These are phyloP conservation scores for Tuber calosporum DNA, from an alignment of 495 filamentous ascomycete genomes.

Conservation along the genomic window DNA sequence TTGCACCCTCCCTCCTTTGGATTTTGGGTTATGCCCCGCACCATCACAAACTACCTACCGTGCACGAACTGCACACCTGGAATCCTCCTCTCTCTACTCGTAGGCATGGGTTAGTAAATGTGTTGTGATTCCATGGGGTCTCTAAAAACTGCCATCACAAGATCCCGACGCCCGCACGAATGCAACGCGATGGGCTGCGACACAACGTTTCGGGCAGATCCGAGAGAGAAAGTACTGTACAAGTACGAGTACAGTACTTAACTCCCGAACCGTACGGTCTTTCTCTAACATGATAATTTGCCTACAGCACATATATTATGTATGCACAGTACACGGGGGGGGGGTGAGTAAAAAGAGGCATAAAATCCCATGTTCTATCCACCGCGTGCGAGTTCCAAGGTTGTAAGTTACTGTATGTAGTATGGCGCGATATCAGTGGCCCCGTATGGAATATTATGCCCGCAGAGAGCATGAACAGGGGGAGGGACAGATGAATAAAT, in stretches of 20 bases:
- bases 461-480: neutral
- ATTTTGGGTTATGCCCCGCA: neutral
- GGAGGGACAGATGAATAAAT: neutral
- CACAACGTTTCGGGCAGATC: neutral
- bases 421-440: neutral
- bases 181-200: neutral
- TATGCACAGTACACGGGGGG: neutral
- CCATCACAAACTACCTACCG: neutral
- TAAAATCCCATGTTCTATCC: neutral
- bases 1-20: neutral
- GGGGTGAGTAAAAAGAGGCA: neutral
- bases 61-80: neutral
- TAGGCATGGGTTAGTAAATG: neutral
- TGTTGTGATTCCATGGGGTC: neutral
- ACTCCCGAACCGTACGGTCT: neutral
- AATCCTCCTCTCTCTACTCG: neutral
- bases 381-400: neutral
- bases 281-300: neutral
- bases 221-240: neutral
- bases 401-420: neutral
- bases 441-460: neutral
- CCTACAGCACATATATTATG: neutral
- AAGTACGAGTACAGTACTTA: neutral
- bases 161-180: neutral
- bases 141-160: neutral